Percentiles rank a stretch among this genome's conserved stretches.
phyloP scores from a whole-genome alignment of 495 filamentous ascomycete genomes.

The Neurospora cerealis region DNA sequence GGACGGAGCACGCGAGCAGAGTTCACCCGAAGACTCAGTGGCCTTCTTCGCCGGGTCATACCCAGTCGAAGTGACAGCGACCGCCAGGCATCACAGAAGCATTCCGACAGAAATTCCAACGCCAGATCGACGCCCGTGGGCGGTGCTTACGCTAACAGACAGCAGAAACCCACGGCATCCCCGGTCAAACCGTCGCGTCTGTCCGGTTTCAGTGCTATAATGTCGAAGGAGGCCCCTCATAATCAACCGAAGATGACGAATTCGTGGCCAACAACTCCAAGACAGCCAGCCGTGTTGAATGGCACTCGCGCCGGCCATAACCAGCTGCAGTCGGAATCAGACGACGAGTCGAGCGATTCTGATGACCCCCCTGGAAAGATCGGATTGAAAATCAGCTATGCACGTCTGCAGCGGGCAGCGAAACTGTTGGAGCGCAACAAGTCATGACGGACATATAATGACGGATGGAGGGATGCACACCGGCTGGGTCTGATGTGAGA shows the following conservation, averaged over 20 bases:
- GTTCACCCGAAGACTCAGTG: constrained; percentile 9
- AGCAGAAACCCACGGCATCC: neutral
- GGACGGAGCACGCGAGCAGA: neutral
- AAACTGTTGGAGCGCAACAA: constrained; percentile 10
- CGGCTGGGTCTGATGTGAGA: neutral
- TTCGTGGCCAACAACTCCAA: neutral
- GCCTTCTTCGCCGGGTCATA: constrained; percentile 10
- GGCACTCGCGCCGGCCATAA: neutral
- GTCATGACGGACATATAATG: neutral
- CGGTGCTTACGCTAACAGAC: constrained; percentile 2
- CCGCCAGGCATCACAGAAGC: neutral
- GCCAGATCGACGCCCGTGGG: constrained; percentile 1
- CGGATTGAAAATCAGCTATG: constrained; percentile 6
- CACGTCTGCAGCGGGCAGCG: constrained; percentile 14
- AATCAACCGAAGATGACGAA: neutral
- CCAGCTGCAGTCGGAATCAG: neutral
- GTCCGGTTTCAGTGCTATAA: constrained; percentile 2
- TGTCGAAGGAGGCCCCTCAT: neutral
- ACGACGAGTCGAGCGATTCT: constrained; percentile 7
- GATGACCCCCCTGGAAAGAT: constrained; percentile 1
- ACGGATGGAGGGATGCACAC: neutral
- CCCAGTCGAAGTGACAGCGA: constrained; percentile 4
- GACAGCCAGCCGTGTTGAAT: neutral
- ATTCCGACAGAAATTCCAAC: neutral
- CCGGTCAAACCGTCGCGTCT: neutral